Conservation (phyloP, 805 yeast genomes). For the Wickerhamiella hasegawae region DNA sequence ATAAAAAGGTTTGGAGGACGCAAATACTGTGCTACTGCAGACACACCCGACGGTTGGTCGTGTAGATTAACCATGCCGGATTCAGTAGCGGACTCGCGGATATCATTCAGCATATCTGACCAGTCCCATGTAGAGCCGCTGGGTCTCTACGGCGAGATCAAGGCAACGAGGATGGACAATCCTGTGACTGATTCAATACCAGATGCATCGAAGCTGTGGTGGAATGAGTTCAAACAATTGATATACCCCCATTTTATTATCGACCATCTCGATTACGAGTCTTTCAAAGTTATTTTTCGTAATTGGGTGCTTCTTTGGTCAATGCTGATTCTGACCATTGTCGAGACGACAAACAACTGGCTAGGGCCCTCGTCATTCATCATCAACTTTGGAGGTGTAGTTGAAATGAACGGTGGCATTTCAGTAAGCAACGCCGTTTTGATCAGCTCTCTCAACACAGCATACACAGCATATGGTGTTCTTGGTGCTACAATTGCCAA, state of each 20-base stretch:
- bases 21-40: too few relatives aligned
- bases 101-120: too few relatives aligned
- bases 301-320: slow-evolving; percentile 14
- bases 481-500: background rate
- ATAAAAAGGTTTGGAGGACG: too few relatives aligned
- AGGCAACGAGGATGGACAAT: too few relatives aligned
- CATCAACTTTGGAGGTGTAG: slow-evolving; percentile 7
- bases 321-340: slow-evolving; percentile 7
- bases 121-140: too few relatives aligned
- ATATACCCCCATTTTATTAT: slow-evolving; percentile 8
- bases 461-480: background rate
- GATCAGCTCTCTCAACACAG: background rate
- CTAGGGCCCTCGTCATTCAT: slow-evolving; percentile 14
- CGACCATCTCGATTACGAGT: slow-evolving; percentile 13
- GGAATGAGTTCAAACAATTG: too few relatives aligned
- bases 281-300: slow-evolving; percentile 11
- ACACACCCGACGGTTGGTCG: too few relatives aligned
- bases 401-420: slow-evolving; percentile 15
- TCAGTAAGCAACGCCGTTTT: slow-evolving; percentile 5
- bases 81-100: too few relatives aligned
- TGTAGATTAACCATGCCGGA: too few relatives aligned
- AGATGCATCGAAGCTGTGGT: too few relatives aligned
- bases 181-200: too few relatives aligned
- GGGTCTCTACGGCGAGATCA: too few relatives aligned
- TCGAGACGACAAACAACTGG: slow-evolving; percentile 7